These are phyloP conservation scores for Xylaria cubensis DNA, from an alignment of 495 filamentous ascomycete species.

Conservation along the genomic window DNA sequence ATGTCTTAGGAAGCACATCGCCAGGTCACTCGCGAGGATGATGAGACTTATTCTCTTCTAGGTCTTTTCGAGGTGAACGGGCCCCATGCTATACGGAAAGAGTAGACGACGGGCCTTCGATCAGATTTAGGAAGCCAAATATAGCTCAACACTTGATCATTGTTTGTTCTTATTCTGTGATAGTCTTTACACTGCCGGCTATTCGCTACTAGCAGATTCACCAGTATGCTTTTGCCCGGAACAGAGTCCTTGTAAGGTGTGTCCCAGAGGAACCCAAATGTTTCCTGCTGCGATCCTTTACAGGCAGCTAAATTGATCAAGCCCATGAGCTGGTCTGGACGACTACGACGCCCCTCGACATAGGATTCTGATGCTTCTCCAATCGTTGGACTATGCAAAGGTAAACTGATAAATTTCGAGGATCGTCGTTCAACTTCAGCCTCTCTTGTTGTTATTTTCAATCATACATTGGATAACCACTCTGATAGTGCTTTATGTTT, in stretches of 20 bases:
- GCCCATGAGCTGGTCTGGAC: not conserved
- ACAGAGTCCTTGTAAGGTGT: not conserved
- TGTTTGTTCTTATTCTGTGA: conserved; percentile 13
- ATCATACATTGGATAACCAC: not conserved
- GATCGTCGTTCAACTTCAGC: not conserved
- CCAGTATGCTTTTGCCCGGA: conserved; percentile 1
- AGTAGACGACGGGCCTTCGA: conserved; percentile 35
- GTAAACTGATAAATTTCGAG: not conserved
- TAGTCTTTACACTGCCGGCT: not conserved
- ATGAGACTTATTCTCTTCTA: conserved; percentile 40
- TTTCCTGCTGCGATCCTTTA: not conserved
- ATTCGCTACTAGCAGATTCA: not conserved
- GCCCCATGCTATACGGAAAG: conserved; percentile 44
- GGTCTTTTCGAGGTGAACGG: conserved; percentile 43
- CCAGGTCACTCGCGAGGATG: conserved; percentile 35
- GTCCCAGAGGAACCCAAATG: not conserved
- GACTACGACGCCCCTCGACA: not conserved
- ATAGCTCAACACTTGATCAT: conserved; percentile 37
- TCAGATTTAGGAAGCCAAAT: conserved; percentile 42
- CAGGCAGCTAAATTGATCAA: no score
- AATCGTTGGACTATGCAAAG: not conserved
- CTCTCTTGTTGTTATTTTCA: not conserved
- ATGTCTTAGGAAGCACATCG: conserved; percentile 42
- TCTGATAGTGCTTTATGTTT: not conserved
- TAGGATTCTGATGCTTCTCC: not conserved